Evolutionary conservation across 176 grass and related monocot genomes (phyloP), one percentile per base, ranked within the genome.

Genomic region (Luzula sylvatica): DNA sequence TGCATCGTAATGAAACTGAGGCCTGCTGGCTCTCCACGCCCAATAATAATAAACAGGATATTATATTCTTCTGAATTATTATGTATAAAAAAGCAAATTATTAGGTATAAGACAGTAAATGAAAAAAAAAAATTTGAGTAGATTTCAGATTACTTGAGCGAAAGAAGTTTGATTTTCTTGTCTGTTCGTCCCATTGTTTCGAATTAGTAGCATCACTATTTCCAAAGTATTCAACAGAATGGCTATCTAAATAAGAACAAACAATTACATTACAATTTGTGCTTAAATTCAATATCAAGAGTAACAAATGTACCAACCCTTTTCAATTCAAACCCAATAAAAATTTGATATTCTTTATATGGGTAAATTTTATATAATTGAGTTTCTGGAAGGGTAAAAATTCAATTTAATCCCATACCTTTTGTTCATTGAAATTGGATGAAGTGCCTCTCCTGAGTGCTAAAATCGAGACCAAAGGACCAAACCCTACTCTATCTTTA

Each of bases 391-490:
- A n/a, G n/a, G n/a, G n/a, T 35, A 35, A 32, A 35, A 7, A 7
- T 35, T 35, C 9, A 7, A 35, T 35, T 35, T 35, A 35, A 7
- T 35, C 9, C 13, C 55, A 38, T 81, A 98, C 92, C 85, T 98
- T 98, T 46, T 98, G 85, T 68, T 98, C 85, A 35, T 84, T 98
- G 73, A 98, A 98, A 75, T 98, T 98, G 58, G 86, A 98, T 43
- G 92, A 81, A 74, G 71, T 98, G 28, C 92, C 92, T 80, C 92
- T 82, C 59, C 92, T 87, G 63, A 98, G 83, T 68, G 86, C 90
- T 50, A 98, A 42, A 71, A 98, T 98, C 40, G 92, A 86, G 66
- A 87, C 83, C 71, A 98, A 74, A 68, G 85, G 81, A 70, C 90
- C 85, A 83, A 82, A 90, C 42, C 92, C 92, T 46, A 98, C 82